These are phyloP conservation scores for Cyclospora cayetanensis DNA, from an alignment of 169 alveolate species.

Conservation along the genomic window DNA sequence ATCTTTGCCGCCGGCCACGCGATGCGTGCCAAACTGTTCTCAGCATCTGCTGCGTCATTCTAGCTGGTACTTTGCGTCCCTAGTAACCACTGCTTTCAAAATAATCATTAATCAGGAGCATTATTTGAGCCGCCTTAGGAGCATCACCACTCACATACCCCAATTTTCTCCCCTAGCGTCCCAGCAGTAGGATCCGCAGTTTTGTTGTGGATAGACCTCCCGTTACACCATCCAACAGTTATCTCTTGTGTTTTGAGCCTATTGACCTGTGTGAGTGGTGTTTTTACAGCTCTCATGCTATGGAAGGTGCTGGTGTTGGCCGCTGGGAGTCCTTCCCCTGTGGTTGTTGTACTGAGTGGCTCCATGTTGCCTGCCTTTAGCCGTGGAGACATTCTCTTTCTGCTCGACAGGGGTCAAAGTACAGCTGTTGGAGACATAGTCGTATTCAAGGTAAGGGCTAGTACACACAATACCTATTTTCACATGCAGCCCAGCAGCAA, in stretches of 20 bases:
- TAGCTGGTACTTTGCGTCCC: slow-evolving; percentile 21
- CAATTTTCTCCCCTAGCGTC: too few species aligned
- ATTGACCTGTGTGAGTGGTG: slow-evolving; percentile 16
- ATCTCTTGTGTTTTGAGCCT: too few species aligned
- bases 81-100: too few species aligned
- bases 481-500: too few species aligned
- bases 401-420: slow-evolving; percentile 70
- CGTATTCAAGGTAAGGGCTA: slow-evolving; percentile 69
- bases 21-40: slow-evolving; percentile 28
- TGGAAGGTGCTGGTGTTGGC: slow-evolving; percentile 93
- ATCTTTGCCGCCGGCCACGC: slow-evolving; percentile 36
- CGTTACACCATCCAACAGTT: too few species aligned
- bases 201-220: too few species aligned
- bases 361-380: slow-evolving; percentile 95
- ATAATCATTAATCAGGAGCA: too few species aligned
- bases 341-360: slow-evolving; percentile 95
- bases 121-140: too few species aligned
- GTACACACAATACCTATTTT: too few species aligned
- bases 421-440: slow-evolving; percentile 71
- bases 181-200: too few species aligned
- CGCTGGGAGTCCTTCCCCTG: slow-evolving; percentile 91
- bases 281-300: slow-evolving; percentile 90
- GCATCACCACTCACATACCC: too few species aligned
- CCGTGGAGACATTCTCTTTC: slow-evolving; percentile 95
- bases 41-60: slow-evolving; percentile 42